phyloP scores from a whole-genome alignment of 345 rosid species.

The Clausena lansium region DNA sequence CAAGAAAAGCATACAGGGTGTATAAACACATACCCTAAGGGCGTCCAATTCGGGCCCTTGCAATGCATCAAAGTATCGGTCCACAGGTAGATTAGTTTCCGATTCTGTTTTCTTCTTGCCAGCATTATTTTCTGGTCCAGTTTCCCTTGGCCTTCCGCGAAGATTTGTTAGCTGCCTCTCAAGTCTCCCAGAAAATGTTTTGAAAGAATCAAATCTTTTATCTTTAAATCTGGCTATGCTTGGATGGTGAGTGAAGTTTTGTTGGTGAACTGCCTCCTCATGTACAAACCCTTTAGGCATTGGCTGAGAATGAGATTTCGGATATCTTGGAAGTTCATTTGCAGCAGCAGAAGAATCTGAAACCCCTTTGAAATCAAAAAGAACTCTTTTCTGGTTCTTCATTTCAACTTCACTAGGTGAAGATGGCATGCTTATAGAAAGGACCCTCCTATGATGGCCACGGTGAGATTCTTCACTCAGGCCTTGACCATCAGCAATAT shows the following conservation, averaged over 20 bases:
- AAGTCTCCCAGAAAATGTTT: conserved; percentile 83
- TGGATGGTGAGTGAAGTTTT: conserved; percentile 32
- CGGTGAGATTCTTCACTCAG: conserved; percentile 18
- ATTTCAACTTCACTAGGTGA: conserved; percentile 35
- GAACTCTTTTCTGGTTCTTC: conserved; percentile 21
- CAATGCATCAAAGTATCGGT: conserved; percentile 76
- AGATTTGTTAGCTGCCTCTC: conserved; percentile 72
- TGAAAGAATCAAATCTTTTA: conserved; percentile 71
- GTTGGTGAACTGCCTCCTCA: conserved; percentile 11
- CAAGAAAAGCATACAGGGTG: background rate
- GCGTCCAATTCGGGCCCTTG: conserved; percentile 89
- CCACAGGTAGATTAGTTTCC: conserved; percentile 55
- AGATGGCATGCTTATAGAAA: conserved; percentile 68
- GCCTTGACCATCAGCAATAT: background rate
- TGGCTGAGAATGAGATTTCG: conserved; percentile 59
- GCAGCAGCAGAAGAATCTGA: conserved; percentile 29
- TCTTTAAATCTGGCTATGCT: conserved; percentile 40
- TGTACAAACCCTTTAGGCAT: conserved; percentile 44
- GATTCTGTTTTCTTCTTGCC: conserved; percentile 30
- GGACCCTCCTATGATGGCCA: conserved; percentile 33
- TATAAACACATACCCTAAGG: conserved; percentile 49
- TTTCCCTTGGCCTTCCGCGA: conserved; percentile 48
- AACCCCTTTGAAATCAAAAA: conserved; percentile 24
- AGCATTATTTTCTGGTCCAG: conserved; percentile 22
- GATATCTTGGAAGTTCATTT: conserved; percentile 17